Conservation (phyloP, 1,139 yeast genomes). For the Pichia sp. region DNA sequence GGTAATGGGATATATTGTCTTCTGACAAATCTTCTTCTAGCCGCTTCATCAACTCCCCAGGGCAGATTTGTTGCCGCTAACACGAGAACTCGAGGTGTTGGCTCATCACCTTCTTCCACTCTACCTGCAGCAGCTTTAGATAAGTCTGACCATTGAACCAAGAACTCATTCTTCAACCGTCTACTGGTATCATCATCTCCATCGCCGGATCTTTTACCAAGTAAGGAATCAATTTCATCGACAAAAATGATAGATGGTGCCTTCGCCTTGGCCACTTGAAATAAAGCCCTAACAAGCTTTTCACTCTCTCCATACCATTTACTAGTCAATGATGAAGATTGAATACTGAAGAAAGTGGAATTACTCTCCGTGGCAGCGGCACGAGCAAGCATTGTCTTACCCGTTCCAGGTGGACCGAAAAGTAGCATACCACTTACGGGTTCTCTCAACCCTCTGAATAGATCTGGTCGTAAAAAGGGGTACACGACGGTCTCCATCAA, state of each 20-base stretch:
- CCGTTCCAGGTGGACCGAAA: slow-evolving; percentile 99
- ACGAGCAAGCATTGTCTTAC: slow-evolving; percentile 94
- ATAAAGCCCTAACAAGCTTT: slow-evolving; percentile 84
- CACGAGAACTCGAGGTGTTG: slow-evolving; percentile 68
- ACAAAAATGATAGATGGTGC: slow-evolving; percentile 94
- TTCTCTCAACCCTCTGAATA: slow-evolving; percentile 85
- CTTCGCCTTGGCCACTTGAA: slow-evolving; percentile 73
- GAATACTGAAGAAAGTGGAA: slow-evolving; percentile 87
- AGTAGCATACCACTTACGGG: slow-evolving; percentile 95
- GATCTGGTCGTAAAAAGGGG: slow-evolving; percentile 90
- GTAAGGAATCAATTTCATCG: slow-evolving; percentile 90
- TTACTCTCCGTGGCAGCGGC: slow-evolving; percentile 97
- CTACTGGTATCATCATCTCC: slow-evolving; percentile 93
- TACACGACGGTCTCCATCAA: slow-evolving; percentile 95
- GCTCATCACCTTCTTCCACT: slow-evolving; percentile 47
- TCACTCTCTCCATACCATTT: slow-evolving; percentile 93
- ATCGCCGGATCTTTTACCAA: slow-evolving; percentile 71
- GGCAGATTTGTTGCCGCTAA: slow-evolving; percentile 96
- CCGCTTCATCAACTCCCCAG: slow-evolving; percentile 98
- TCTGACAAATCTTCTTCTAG: slow-evolving; percentile 87
- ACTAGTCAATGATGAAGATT: slow-evolving; percentile 88
- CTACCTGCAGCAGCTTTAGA: slow-evolving; percentile 88
- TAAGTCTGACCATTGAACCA: slow-evolving; percentile 93
- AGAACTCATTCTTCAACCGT: slow-evolving; percentile 86
- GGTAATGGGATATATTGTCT: slow-evolving; percentile 95